These are phyloP conservation scores for Candida succiphila DNA, from an alignment of 805 yeast species.

Conservation along the genomic window DNA sequence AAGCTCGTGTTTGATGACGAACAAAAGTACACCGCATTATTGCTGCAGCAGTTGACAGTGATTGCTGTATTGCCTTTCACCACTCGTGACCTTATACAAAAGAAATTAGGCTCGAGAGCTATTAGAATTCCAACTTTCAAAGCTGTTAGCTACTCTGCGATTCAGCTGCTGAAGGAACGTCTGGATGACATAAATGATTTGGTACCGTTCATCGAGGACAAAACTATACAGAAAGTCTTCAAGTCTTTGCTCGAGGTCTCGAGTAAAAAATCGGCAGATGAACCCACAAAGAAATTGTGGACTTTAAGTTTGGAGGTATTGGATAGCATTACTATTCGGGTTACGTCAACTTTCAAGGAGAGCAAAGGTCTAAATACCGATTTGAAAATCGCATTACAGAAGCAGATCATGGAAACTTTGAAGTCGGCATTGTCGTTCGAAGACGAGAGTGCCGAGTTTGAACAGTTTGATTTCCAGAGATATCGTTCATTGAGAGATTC, in stretches of 20 bases:
- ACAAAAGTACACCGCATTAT: constrained; percentile 28
- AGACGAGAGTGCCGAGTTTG: constrained; percentile 13
- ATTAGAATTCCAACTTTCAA: constrained; percentile 51
- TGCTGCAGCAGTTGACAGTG: constrained; percentile 44
- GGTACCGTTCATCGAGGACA: constrained; percentile 30
- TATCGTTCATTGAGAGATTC: constrained; percentile 31
- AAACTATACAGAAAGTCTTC: constrained; percentile 33
- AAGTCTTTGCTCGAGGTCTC: constrained; percentile 44
- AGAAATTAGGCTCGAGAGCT: constrained; percentile 34
- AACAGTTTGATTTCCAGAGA: constrained; percentile 33
- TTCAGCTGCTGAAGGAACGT: constrained; percentile 28
- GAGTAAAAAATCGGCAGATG: constrained; percentile 30
- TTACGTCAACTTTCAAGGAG: constrained; percentile 15
- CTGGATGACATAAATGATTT: constrained; percentile 23
- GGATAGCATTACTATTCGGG: constrained; percentile 21
- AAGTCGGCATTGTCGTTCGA: constrained; percentile 29
- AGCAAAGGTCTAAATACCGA: not conserved
- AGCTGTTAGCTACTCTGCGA: constrained; percentile 42
- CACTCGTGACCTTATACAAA: constrained; percentile 44
- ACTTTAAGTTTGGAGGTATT: constrained; percentile 35
- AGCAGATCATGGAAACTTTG: constrained; percentile 27
- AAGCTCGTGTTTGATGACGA: constrained; percentile 18
- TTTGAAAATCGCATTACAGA: constrained; percentile 8
- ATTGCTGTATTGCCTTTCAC: constrained; percentile 53
- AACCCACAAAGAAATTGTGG: constrained; percentile 38